phyloP scores from a whole-genome alignment of 805 yeast species.

The Ogataea nonfermentans region DNA sequence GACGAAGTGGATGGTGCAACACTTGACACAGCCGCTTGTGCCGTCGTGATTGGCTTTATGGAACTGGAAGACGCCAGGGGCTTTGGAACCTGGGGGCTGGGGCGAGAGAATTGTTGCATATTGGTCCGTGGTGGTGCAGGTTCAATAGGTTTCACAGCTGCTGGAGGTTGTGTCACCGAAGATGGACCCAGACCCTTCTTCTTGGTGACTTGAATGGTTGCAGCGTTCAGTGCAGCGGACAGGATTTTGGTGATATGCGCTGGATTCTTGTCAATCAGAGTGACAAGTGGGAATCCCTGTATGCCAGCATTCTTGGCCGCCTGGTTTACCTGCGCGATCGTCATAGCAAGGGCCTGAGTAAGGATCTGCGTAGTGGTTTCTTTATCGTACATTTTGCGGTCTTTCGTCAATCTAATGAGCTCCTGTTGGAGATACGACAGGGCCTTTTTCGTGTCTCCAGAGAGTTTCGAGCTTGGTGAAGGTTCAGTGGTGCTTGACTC shows the following conservation, averaged over 20 bases:
- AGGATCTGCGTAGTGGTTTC: constrained; percentile 80
- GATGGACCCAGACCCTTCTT: constrained; percentile 43
- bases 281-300: constrained; percentile 72
- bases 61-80: constrained; percentile 20
- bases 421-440: constrained; percentile 84
- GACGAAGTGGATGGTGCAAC: constrained; percentile 23
- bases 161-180: constrained; percentile 10
- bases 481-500: constrained; percentile 16
- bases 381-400: constrained; percentile 71
- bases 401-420: constrained; percentile 73
- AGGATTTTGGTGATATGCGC: constrained; percentile 74
- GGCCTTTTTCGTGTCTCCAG: constrained; percentile 67
- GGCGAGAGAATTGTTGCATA: constrained; percentile 16
- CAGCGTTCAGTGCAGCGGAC: constrained; percentile 78
- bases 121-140: constrained; percentile 25
- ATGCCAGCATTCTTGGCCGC: constrained; percentile 85
- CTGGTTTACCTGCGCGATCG: constrained; percentile 84
- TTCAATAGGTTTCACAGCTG: constrained; percentile 12
- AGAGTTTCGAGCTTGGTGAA: constrained; percentile 31
- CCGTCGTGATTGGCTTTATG: constrained; percentile 14
- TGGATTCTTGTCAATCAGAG: constrained; percentile 77
- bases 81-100: constrained; percentile 12
- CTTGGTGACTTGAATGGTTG: constrained; percentile 60
- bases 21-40: constrained; percentile 6
- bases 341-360: constrained; percentile 90